Evolutionary conservation across 192 early-diverging fungal species (phyloP).

Genomic region (Podila verticillata): DNA sequence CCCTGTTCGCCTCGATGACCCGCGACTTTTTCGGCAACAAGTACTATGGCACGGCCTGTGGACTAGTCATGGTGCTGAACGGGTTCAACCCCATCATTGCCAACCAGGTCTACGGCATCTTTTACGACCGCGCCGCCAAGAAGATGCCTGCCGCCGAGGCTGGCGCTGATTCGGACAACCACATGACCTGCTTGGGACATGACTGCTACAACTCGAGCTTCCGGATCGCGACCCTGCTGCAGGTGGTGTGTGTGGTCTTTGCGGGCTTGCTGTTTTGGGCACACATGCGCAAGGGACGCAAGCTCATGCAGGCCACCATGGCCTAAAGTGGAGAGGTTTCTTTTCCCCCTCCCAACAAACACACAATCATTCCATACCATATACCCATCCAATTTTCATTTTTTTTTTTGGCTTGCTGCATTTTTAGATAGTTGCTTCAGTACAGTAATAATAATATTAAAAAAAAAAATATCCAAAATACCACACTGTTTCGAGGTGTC

Average conservation of each 20-base stretch:
- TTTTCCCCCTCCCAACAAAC: neutral
- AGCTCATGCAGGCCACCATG: slow-evolving; percentile 18
- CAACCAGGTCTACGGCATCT: slow-evolving; percentile 44
- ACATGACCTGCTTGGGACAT: slow-evolving; percentile 27
- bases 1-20: slow-evolving; percentile 45
- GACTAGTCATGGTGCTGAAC: slow-evolving; percentile 49
- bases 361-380: too few relatives aligned
- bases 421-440: too few relatives aligned
- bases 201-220: slow-evolving; percentile 40
- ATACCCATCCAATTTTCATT: too few relatives aligned
- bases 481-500: too few relatives aligned
- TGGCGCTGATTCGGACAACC: neutral
- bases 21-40: slow-evolving; percentile 44
- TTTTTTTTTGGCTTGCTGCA: too few relatives aligned
- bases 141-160: slow-evolving; percentile 10
- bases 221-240: slow-evolving; percentile 41
- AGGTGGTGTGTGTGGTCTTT: slow-evolving; percentile 35
- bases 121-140: slow-evolving; percentile 36
- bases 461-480: too few relatives aligned
- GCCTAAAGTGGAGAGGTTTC: neutral
- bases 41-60: slow-evolving; percentile 45
- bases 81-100: slow-evolving; percentile 49
- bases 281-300: slow-evolving; percentile 41
- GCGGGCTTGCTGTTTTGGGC: slow-evolving; percentile 45
- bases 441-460: too few relatives aligned